Base-by-base conservation (phyloP, 768 basidiomycete genomes). In the Jaapia argillacea region DNA sequence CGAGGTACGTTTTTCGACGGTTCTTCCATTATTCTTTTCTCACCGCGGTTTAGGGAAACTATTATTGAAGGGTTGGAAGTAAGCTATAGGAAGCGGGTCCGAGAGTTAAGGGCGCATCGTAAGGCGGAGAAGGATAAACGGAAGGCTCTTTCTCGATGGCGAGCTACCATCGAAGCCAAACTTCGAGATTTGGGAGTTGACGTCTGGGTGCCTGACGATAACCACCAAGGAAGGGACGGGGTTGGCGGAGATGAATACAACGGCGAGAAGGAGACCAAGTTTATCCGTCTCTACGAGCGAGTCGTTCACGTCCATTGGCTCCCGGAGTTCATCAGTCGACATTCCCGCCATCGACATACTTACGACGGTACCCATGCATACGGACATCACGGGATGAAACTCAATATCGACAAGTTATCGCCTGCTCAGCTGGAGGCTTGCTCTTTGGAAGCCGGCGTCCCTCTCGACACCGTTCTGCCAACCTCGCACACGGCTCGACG, bases 11-110 rank as follows among this genome's bases (percentile, higher is more conserved):
- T 16, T n/a, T 33, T 16, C 28, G 10, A 10, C 28, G 16, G 28
- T 33, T 10, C 28, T 10, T 33, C n/a, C 10, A 33, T 33, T 33
- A 33, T 10, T 33, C 10, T 33, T 51, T 56, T 10, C 63, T 87
- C 10, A 73, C 77, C 10, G 77, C 87, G 24, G 67, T 70, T 3
- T 22, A 74, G 81, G 13, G 85, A 85, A 53, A 81, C 77, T 0
- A 69, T 89, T 22, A 66, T 86, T 23, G 89, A 91, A 59, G 73
- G 75, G 2, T 69, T 82, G 37, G 77, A 86, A 51, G 67, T 79
- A n/a, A 69, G 71, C 0, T 81, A 82, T 53, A 71, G 72, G 24
- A 69, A 63, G 45, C 77, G 82, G 5, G 52, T 81, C 41, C 58
- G 64, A 21, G 61, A 57, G 1, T 60, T 75, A n/a, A 66, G 70